Percentiles rank a stretch among this genome's conserved stretches.
These are phyloP conservation scores for Sanghuangporus sanghuang DNA, from an alignment of 1,284 basidiomycete species.

Conservation along the genomic window DNA sequence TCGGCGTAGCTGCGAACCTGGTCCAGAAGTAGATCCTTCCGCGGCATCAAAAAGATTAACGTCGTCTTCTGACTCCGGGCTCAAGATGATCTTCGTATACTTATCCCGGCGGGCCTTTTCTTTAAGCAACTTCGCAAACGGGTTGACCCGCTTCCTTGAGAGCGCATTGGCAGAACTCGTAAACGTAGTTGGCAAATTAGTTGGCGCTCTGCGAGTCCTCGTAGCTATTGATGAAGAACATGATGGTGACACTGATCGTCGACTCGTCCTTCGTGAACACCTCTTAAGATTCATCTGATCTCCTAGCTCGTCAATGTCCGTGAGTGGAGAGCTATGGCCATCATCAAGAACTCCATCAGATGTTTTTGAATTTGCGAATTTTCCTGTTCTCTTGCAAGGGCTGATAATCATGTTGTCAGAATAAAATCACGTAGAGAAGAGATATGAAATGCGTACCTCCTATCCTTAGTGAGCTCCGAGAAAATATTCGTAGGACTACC, in stretches of 20 bases:
- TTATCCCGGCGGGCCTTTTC: slow-evolving; percentile 26
- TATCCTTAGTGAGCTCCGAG: slow-evolving; percentile 17
- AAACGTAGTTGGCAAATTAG: background rate
- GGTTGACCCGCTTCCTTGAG: slow-evolving; percentile 32
- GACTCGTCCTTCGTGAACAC: background rate
- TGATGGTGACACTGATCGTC: background rate
- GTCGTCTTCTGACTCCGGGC: slow-evolving; percentile 6
- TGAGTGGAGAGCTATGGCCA: background rate
- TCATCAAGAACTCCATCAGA: background rate
- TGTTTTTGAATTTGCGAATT: background rate
- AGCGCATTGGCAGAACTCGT: background rate
- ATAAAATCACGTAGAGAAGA: background rate
- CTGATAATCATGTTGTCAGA: background rate
- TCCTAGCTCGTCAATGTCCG: slow-evolving; percentile 6
- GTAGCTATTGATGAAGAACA: background rate
- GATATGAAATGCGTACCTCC: slow-evolving; percentile 19
- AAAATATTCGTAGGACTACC: slow-evolving; percentile 27
- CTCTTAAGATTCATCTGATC: background rate
- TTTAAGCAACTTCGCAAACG: slow-evolving; percentile 39
- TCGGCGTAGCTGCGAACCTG: background rate
- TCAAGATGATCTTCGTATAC: slow-evolving; percentile 16
- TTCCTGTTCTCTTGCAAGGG: background rate
- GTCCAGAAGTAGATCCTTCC: background rate
- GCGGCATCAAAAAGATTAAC: slow-evolving; percentile 17
- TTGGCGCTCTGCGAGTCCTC: background rate